phyloP scores from a whole-genome alignment of 495 filamentous ascomycete genomes.

The Xylaria sp. region DNA sequence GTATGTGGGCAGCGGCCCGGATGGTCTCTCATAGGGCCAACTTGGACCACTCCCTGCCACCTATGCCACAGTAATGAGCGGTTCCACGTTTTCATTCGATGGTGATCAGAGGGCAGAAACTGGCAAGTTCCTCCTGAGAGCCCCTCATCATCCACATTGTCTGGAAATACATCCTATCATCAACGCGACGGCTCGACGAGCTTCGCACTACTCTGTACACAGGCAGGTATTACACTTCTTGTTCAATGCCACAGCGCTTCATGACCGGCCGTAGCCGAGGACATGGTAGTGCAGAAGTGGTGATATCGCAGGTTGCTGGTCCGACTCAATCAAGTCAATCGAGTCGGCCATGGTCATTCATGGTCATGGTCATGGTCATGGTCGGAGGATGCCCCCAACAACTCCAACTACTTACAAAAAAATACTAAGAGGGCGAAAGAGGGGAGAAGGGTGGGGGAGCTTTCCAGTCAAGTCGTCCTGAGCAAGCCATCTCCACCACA shows the following conservation, averaged over 20 bases:
- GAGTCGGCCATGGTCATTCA: conserved; percentile 39
- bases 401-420: conserved; percentile 29
- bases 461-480: conserved; percentile 35
- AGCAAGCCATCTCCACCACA: conserved; percentile 40
- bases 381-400: conserved; percentile 36
- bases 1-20: conserved; percentile 26
- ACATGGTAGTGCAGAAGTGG: conserved; percentile 16
- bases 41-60: conserved; percentile 43
- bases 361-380: no score
- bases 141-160: conserved; percentile 35
- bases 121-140: conserved; percentile 22
- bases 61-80: conserved; percentile 41
- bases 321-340: conserved; percentile 30
- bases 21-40: conserved; percentile 43
- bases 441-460: conserved; percentile 32
- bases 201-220: conserved; percentile 25
- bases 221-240: background rate
- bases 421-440: conserved; percentile 16
- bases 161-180: conserved; percentile 40
- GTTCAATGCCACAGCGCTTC: background rate
- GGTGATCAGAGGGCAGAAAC: conserved; percentile 37
- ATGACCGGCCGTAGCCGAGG: conserved; percentile 5
- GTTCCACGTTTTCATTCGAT: conserved; percentile 42
- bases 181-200: conserved; percentile 16
- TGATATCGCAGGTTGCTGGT: conserved; percentile 32